These are phyloP conservation scores for Coemansia sp. DNA, from an alignment of 192 early-diverging fungal genomes.

Conservation along the genomic window DNA sequence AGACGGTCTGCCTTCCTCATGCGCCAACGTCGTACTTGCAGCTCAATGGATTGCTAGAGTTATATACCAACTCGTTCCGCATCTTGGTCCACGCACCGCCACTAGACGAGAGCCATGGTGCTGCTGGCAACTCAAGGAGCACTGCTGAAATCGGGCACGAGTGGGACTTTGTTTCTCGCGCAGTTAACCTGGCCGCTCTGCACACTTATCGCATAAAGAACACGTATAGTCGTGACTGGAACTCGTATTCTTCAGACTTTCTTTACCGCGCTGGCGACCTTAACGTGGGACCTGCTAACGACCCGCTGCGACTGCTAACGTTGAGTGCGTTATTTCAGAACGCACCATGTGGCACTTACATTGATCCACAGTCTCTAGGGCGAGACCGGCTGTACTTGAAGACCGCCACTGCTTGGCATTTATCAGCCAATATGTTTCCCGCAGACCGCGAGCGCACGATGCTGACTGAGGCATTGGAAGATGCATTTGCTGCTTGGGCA, in stretches of 20 bases:
- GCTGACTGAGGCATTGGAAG: constrained; percentile 50
- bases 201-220: constrained; percentile 50
- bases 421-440: constrained; percentile 42
- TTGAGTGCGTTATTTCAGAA: constrained; percentile 41
- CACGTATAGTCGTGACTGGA: constrained; percentile 52
- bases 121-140: neutral
- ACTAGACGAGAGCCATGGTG: neutral
- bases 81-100: constrained; percentile 11
- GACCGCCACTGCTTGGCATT: constrained; percentile 40
- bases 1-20: constrained; percentile 34
- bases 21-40: constrained; percentile 44
- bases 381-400: constrained; percentile 46
- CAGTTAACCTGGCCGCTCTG: constrained; percentile 30
- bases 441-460: constrained; percentile 51
- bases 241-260: constrained; percentile 28
- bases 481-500: constrained; percentile 52
- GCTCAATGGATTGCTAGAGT: constrained; percentile 47
- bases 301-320: constrained; percentile 40
- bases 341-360: constrained; percentile 38
- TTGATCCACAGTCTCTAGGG: constrained; percentile 29
- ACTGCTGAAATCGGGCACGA: constrained; percentile 6
- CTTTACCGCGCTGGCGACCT: constrained; percentile 44
- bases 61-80: constrained; percentile 38
- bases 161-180: constrained; percentile 28
- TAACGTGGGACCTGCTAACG: constrained; percentile 50